These are phyloP conservation scores for Coix lacrymajobi DNA, from an alignment of 176 grass and related monocot genomes.

Conservation along the genomic window DNA sequence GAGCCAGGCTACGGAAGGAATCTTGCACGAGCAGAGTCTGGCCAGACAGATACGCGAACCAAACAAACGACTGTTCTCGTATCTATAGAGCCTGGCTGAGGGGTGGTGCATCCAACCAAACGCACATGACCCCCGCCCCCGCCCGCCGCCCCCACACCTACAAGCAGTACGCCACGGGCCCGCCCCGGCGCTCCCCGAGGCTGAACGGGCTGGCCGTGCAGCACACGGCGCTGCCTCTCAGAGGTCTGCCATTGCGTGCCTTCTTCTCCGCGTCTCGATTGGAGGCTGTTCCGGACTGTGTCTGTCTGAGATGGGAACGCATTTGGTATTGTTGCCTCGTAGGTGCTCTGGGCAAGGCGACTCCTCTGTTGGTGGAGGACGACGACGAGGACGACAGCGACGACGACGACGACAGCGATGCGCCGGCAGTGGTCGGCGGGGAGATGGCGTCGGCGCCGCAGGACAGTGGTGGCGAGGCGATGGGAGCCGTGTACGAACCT, in stretches of 20 bases:
- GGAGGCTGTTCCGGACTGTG: background rate
- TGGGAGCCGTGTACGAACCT: constrained; percentile 47
- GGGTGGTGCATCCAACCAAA: no score
- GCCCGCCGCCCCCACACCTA: constrained; percentile 30
- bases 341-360: background rate
- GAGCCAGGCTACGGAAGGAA: no score
- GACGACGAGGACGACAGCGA: background rate
- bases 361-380: background rate
- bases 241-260: background rate
- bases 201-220: background rate
- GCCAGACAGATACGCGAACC: no score
- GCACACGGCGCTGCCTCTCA: constrained; percentile 18
- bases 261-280: background rate
- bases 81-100: no score
- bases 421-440: background rate
- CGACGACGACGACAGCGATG: background rate
- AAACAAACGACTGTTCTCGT: no score
- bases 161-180: background rate
- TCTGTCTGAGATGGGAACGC: background rate
- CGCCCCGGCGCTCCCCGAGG: constrained; percentile 29
- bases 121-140: constrained; percentile 37
- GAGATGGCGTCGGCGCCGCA: constrained; percentile 19
- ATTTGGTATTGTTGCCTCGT: background rate
- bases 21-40: no score
- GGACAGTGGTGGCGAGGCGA: constrained; percentile 41